These are phyloP conservation scores for Sugiyamaella qingdaonensis DNA, from an alignment of 805 yeast species.

Conservation along the genomic window DNA sequence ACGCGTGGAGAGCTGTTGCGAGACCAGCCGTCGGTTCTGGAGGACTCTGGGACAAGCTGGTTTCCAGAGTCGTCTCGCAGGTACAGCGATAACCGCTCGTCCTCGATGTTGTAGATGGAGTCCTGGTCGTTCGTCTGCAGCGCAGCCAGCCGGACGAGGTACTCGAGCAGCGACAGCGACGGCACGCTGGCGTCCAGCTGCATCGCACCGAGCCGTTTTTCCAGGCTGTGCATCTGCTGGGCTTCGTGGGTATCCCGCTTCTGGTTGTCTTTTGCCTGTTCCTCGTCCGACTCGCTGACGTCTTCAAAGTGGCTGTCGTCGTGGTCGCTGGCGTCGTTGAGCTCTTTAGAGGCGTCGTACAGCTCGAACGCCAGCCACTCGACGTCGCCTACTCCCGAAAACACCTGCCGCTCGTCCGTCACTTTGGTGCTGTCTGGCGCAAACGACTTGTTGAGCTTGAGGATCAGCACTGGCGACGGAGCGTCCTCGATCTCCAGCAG, in stretches of 20 bases:
- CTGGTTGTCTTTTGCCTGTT: not conserved
- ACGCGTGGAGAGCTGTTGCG: not conserved
- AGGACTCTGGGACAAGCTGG: not conserved
- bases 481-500: slow-evolving; percentile 59
- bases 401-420: slow-evolving; percentile 16
- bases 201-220: not conserved
- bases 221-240: not conserved
- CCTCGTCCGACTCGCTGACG: slow-evolving; percentile 31
- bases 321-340: slow-evolving; percentile 20
- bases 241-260: slow-evolving; percentile 24
- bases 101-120: slow-evolving; percentile 52
- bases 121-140: slow-evolving; percentile 57
- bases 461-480: slow-evolving; percentile 59
- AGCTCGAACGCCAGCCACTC: slow-evolving; percentile 54
- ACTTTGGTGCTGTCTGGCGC: slow-evolving; percentile 4
- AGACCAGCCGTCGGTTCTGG: not conserved
- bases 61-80: slow-evolving; percentile 49
- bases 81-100: slow-evolving; percentile 60
- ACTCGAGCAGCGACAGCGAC: slow-evolving; percentile 60
- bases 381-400: slow-evolving; percentile 25
- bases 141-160: slow-evolving; percentile 53
- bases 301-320: slow-evolving; percentile 26
- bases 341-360: slow-evolving; percentile 28
- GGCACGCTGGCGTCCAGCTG: slow-evolving; percentile 16
- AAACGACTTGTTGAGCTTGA: slow-evolving; percentile 42